Evolutionary conservation across 148 eudicot genomes (phyloP).

Genomic region (Oxyria digyna): DNA sequence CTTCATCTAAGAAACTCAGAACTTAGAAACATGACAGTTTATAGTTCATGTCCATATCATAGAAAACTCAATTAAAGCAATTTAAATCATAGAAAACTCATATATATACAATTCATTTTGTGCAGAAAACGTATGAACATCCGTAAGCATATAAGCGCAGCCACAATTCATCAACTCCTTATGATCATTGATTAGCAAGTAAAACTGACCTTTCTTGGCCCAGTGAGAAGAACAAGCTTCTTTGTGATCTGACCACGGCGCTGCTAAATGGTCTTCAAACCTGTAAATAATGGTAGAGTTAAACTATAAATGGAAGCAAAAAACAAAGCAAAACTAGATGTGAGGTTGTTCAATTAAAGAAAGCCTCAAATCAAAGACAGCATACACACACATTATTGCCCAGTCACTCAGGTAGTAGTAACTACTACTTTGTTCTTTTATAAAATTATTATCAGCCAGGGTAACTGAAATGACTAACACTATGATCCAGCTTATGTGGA

Average conservation of each 20-base stretch:
- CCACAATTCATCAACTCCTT: not conserved
- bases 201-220: slow-evolving; percentile 85
- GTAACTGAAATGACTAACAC: no score
- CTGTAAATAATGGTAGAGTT: slow-evolving; percentile 27
- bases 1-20: not conserved
- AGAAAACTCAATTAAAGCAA: no score
- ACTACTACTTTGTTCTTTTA: no score
- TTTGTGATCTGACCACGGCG: slow-evolving; percentile 67
- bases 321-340: not conserved
- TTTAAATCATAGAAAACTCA: no score
- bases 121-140: no score
- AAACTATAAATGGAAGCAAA: slow-evolving; percentile 9
- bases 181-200: not conserved
- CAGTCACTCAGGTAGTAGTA: no score
- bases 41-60: not conserved
- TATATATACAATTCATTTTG: no score
- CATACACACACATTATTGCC: no score
- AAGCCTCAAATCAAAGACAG: not conserved
- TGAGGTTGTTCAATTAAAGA: not conserved
- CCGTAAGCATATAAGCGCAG: not conserved
- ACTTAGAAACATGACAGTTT: not conserved
- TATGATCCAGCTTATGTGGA: slow-evolving; percentile 89
- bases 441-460: no score
- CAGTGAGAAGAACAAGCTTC: slow-evolving; percentile 84
- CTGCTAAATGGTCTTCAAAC: slow-evolving; percentile 76